A percentile compares a stretch with the other conserved stretches of the same genome.
Conservation (phyloP, 495 filamentous ascomycete genomes). For the Penicillium pulvis region DNA sequence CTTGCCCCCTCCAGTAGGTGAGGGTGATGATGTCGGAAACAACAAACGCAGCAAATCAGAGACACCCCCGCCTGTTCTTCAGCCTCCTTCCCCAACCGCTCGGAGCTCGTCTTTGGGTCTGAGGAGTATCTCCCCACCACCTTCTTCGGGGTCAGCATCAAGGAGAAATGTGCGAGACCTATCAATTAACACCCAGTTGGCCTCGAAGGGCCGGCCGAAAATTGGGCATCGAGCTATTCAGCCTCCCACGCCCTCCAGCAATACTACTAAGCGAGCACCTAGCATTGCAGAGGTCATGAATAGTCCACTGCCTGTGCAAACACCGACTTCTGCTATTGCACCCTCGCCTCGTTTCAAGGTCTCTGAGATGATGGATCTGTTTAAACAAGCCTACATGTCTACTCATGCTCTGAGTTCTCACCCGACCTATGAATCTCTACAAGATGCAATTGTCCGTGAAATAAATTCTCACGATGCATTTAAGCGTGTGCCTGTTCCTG, state of each 20-base stretch:
- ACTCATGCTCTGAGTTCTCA: constrained; percentile 34
- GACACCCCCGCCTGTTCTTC: constrained; percentile 9
- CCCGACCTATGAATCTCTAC: constrained; percentile 47
- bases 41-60: not conserved
- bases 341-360: constrained; percentile 34
- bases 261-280: constrained; percentile 30
- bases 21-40: constrained; percentile 4
- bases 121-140: constrained; percentile 20
- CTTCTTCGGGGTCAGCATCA: constrained; percentile 21
- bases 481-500: constrained; percentile 37
- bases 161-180: constrained; percentile 47
- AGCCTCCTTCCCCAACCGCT: constrained; percentile 14
- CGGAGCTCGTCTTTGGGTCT: constrained; percentile 19
- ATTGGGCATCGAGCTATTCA: constrained; percentile 45
- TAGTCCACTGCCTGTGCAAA: constrained; percentile 38
- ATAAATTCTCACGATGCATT: constrained; percentile 54
- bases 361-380: constrained; percentile 48
- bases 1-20: constrained; percentile 27
- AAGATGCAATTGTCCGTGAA: constrained; percentile 51
- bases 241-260: constrained; percentile 41
- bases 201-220: constrained; percentile 32
- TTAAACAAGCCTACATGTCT: constrained; percentile 42
- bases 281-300: constrained; percentile 52
- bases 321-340: constrained; percentile 19
- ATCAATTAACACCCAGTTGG: constrained; percentile 46